phyloP scores from a whole-genome alignment of 176 grass and related monocot species.

The Hsuehochloa calcarea region DNA sequence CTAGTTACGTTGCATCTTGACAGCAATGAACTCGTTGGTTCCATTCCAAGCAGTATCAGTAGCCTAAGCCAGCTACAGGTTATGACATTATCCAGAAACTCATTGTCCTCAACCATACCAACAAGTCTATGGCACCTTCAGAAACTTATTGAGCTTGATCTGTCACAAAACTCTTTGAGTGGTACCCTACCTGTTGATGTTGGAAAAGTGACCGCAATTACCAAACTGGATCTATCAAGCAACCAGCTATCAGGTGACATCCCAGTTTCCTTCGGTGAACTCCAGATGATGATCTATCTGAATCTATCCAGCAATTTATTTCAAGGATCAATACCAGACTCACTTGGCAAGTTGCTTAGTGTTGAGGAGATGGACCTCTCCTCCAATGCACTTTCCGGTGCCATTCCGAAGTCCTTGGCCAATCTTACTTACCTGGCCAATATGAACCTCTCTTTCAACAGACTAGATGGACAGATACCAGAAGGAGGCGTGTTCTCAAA shows the following conservation, averaged over 20 bases:
- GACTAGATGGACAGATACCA: too few species aligned
- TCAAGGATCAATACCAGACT: constrained; percentile 35
- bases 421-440: too few species aligned
- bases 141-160: constrained; percentile 38
- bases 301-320: constrained; percentile 35
- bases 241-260: constrained; percentile 43
- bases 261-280: constrained; percentile 31
- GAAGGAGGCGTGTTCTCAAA: too few species aligned
- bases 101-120: constrained; percentile 44
- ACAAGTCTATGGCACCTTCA: constrained; percentile 24
- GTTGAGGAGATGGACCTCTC: constrained; percentile 40
- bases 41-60: constrained; percentile 27
- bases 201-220: constrained; percentile 29
- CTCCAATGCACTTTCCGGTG: not conserved
- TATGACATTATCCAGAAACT: constrained; percentile 30
- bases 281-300: constrained; percentile 36
- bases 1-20: constrained; percentile 27
- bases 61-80: constrained; percentile 29
- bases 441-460: too few species aligned
- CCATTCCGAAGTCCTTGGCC: too few species aligned
- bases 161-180: constrained; percentile 39
- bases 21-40: constrained; percentile 27
- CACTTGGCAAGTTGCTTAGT: constrained; percentile 28
- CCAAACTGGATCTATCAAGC: constrained; percentile 31
- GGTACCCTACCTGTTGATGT: constrained; percentile 21